Conservation (phyloP, 2,329 filamentous ascomycete genomes). For the Phaeosphaeria sp. region DNA sequence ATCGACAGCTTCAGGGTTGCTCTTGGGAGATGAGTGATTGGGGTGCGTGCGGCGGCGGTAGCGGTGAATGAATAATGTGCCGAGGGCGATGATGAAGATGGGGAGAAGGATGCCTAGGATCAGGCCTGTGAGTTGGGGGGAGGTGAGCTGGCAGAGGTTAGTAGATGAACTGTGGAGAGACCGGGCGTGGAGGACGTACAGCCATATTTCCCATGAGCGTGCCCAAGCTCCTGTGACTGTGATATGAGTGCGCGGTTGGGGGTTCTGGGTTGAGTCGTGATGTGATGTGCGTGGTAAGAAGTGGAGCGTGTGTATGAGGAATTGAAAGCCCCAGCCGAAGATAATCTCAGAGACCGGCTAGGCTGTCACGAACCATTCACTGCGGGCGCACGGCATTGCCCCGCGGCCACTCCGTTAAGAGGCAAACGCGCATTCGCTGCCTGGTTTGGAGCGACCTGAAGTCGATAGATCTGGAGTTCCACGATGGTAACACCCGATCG, state of each 20-base stretch:
- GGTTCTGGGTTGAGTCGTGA: background rate
- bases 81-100: background rate
- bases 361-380: background rate
- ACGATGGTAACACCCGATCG: slow-evolving; percentile 7
- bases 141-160: background rate
- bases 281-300: too few relatives aligned
- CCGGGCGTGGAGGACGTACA: background rate
- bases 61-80: background rate
- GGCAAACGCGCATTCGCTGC: background rate
- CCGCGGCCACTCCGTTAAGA: too few relatives aligned
- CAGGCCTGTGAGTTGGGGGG: slow-evolving; percentile 1
- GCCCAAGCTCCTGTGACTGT: background rate
- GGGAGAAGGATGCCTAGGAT: slow-evolving; percentile 1
- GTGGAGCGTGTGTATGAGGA: too few relatives aligned
- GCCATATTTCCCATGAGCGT: background rate
- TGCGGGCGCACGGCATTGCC: background rate
- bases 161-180: too few relatives aligned
- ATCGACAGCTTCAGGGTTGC: background rate
- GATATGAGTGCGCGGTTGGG: background rate
- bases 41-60: background rate
- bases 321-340: too few relatives aligned
- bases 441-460: background rate
- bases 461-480: background rate
- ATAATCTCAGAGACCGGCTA: too few relatives aligned
- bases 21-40: background rate